These are phyloP conservation scores for Aspergillus coremiiformis DNA, from an alignment of 495 filamentous ascomycete genomes.

Conservation along the genomic window DNA sequence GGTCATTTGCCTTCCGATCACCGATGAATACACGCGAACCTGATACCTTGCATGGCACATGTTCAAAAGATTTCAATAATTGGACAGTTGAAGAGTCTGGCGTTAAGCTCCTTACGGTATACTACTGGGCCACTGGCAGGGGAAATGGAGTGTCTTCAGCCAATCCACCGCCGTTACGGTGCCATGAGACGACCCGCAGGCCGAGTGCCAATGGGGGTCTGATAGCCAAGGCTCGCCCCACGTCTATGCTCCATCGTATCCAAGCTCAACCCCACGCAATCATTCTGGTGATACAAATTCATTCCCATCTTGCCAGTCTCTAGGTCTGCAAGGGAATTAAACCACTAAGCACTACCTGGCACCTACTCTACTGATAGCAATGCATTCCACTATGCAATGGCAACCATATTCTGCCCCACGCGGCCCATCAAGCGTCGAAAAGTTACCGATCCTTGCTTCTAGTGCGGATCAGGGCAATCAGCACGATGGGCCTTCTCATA, in stretches of 20 bases:
- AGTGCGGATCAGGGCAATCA: not conserved
- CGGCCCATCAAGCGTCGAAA: not conserved
- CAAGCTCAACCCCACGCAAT: not conserved
- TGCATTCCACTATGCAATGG: slow-evolving; percentile 3
- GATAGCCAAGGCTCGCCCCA: not conserved
- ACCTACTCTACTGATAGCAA: no score
- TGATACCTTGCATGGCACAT: not conserved
- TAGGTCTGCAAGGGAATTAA: not conserved
- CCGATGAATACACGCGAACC: not conserved
- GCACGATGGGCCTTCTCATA: not conserved
- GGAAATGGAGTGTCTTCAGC: not conserved
- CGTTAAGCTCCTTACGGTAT: not conserved
- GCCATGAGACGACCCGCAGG: not conserved
- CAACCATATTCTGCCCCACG: not conserved
- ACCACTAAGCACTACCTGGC: no score
- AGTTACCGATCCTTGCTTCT: slow-evolving; percentile 1
- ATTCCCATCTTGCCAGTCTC: not conserved
- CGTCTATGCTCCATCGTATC: not conserved
- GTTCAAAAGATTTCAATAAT: not conserved
- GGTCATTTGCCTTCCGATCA: no score
- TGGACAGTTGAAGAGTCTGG: not conserved
- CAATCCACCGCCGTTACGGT: not conserved
- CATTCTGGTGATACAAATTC: not conserved
- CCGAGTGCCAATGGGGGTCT: not conserved
- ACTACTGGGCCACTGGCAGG: not conserved